Evolutionary conservation across 805 yeast species (phyloP).

Genomic region (Brettanomyces nanus): DNA sequence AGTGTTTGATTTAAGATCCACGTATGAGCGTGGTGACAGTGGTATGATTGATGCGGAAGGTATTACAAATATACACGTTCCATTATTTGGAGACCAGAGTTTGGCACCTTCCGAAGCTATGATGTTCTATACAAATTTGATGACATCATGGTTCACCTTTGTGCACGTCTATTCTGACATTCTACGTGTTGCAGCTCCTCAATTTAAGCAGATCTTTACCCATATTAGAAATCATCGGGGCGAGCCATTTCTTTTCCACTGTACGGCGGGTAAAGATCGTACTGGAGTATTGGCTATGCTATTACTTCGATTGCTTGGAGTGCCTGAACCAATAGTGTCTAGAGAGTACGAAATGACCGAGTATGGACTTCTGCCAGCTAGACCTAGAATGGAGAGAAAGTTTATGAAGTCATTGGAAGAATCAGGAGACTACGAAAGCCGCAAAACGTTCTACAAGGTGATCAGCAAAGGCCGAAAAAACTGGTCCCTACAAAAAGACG

Average conservation of each 20-base stretch:
- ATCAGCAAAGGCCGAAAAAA: constrained; percentile 13
- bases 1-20: constrained; percentile 63
- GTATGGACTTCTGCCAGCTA: constrained; percentile 49
- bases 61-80: constrained; percentile 40
- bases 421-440: constrained; percentile 13
- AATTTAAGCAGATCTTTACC: constrained; percentile 43
- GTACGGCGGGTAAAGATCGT: constrained; percentile 84
- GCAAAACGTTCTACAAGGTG: constrained; percentile 16
- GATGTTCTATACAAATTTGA: constrained; percentile 41
- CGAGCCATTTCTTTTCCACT: constrained; percentile 56
- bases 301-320: constrained; percentile 53
- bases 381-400: constrained; percentile 28
- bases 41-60: constrained; percentile 41
- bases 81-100: constrained; percentile 47
- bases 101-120: constrained; percentile 62
- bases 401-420: constrained; percentile 26
- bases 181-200: constrained; percentile 38
- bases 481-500: constrained; percentile 40
- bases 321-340: constrained; percentile 56
- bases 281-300: constrained; percentile 72
- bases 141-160: constrained; percentile 56
- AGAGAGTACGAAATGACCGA: constrained; percentile 74
- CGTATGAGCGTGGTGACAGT: constrained; percentile 40
- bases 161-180: constrained; percentile 55
- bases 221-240: constrained; percentile 47